Base-by-base conservation (phyloP, 1,284 basidiomycete species). In the Polyporus tsugae region DNA sequence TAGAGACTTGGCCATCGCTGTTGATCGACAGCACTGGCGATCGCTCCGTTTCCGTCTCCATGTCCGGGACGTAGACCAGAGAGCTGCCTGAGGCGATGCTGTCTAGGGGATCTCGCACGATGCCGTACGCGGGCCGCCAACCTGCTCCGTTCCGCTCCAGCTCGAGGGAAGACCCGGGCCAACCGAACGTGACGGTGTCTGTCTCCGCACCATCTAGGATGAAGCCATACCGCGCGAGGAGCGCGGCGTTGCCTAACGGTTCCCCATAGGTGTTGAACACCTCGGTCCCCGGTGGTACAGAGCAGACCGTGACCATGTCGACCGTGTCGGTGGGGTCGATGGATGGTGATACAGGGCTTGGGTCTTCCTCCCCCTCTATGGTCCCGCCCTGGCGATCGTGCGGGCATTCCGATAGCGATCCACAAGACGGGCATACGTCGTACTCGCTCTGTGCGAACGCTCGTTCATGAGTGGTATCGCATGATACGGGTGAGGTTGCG, bases 211-310 rank as follows among this genome's bases (percentile, higher is more conserved):
- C 85, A 55, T 91, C 89, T 22, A 91, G 82, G 36, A 85, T 77
- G 77, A 95, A 96, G 0, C 94, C 94, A 80, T 95, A 96, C 67
- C 89, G 89, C 38, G 84, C 83, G 41, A 95, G 82, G 13, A 95
- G 83, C 67, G 91, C 82, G 0, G 91, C 89, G 77, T 95, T 94
- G 11, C 83, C 83, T n/a, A 94, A 82, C n/a, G 3, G 79, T 81
- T 67, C 86, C 41, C 95, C 95, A 78, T 97, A 98, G 2, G 92
- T 93, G 80, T 97, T 98, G 85, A 89, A 95, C 6, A 96, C 84
- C 76, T 97, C 91, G 13, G 83, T 82, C 25, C 81, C 81, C 0
- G 86, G 81, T 3, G 81, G 78, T 55, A 94, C 83, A 36, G 81
- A 73, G 17, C 80, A 77, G 74, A 90, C 87, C 0, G 87, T 82